Evolutionary conservation across 306 rosid species (phyloP), one percentile per base, ranked within the genome.

Genomic region (Casuarina glauca): DNA sequence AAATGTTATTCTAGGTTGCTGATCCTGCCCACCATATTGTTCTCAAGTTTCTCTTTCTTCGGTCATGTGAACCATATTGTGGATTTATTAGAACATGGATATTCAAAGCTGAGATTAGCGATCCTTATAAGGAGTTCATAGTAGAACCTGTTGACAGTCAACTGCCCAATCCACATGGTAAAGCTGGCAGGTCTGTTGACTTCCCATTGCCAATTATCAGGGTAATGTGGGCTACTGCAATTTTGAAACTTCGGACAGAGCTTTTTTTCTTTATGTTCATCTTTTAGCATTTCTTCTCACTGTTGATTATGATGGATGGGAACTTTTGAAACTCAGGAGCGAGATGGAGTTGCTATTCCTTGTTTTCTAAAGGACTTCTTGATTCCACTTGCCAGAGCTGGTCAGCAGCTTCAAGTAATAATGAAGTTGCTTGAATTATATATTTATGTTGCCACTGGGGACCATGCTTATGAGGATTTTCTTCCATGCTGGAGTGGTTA

Each of bases 31-130:
- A 93, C 73, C 79, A 73, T 69, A 82, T 87, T 35, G n/a, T 95
- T 66, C 93, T 95, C 78, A 93, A 95, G 80, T 95, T 91, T 86
- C 90, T 95, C 70, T 91, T 95, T 82, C 93, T 93, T 79, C 97
- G 81, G 78, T 74, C 97, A 4, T 93, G 85, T 85, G 99, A 95
- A 85, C 97, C 99, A 74, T 93, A 95, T 84, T 91, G 89, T 79
- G 91, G 89, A 74, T 93, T 93, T 74, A 89, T 95, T 69, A 95
- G 97, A 69, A 91, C 97, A 51, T 95, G 97, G 97, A 93, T 95
- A 62, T 95, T 87, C 89, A 93, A 91, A 82, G 99, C 97, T 71
- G 99, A 95, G 89, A 82, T 95, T 49, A 86, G 82, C 70, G 97
- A 95, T 83, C 99, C 99, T 70, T 93, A 95, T 71, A 80, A 84